A percentile compares a stretch with the other conserved stretches of the same genome.
Conservation (phyloP, 2,329 filamentous ascomycete species). For the Elsinoe perseae region DNA sequence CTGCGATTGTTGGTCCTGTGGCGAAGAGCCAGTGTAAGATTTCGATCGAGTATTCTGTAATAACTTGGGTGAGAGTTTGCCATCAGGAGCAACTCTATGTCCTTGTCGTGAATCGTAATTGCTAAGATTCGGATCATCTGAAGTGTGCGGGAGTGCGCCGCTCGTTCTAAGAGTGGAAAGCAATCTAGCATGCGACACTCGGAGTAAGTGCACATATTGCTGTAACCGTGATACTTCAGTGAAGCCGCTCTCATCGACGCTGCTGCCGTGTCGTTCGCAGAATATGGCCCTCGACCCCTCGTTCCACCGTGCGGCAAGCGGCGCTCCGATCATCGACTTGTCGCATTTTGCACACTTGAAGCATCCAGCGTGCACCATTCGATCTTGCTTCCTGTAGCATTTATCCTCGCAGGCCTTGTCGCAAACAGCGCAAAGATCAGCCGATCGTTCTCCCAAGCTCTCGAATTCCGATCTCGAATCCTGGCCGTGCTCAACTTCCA, state of each 20-base stretch:
- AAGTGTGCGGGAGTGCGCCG: conserved; percentile 68
- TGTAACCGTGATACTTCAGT: conserved; percentile 75
- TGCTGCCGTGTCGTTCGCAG: conserved; percentile 48
- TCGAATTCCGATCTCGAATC: conserved; percentile 37
- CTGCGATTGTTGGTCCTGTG: conserved; percentile 51
- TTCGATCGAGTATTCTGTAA: conserved; percentile 61
- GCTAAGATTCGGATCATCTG: conserved; percentile 62
- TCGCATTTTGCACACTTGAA: conserved; percentile 63
- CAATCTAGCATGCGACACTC: conserved; percentile 82
- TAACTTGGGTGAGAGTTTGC: conserved; percentile 42
- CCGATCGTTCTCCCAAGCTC: conserved; percentile 38
- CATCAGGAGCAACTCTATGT: conserved; percentile 44
- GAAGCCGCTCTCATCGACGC: conserved; percentile 54
- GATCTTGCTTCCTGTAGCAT: conserved; percentile 66
- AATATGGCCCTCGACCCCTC: conserved; percentile 59
- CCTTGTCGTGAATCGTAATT: conserved; percentile 62
- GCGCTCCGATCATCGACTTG: conserved; percentile 59
- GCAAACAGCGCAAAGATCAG: conserved; percentile 75
- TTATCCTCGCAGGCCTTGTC: conserved; percentile 89
- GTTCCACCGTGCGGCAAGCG: conserved; percentile 65
- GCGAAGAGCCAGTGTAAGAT: conserved; percentile 57
- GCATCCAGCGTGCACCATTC: conserved; percentile 78
- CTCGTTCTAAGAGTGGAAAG: conserved; percentile 78
- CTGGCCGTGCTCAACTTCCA: conserved; percentile 57
- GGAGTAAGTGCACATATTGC: conserved; percentile 88